Conservation (phyloP, 1,139 yeast genomes). For the Blastobotrys apis region DNA sequence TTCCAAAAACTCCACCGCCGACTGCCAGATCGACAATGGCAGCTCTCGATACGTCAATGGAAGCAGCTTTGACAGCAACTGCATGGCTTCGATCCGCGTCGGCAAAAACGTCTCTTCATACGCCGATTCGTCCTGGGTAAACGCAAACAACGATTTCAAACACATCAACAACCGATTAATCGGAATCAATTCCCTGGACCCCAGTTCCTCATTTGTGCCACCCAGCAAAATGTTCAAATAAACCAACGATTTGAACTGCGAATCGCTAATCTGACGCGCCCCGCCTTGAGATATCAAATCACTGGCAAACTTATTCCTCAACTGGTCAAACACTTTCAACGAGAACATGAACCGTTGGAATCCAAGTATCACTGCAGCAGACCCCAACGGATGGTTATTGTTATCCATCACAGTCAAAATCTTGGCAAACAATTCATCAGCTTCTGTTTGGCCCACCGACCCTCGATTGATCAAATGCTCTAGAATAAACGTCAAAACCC, state of each 20-base stretch:
- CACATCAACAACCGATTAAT: constrained; percentile 47
- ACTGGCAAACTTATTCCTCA: constrained; percentile 61
- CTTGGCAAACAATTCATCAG: constrained; percentile 15
- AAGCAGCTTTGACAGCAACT: constrained; percentile 45
- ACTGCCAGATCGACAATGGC: constrained; percentile 26
- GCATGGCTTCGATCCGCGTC: constrained; percentile 50
- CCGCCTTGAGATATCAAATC: constrained; percentile 43
- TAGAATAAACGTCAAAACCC: constrained; percentile 17
- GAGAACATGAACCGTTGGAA: constrained; percentile 16
- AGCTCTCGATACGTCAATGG: constrained; percentile 27
- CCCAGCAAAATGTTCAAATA: constrained; percentile 49
- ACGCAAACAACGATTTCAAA: constrained; percentile 46
- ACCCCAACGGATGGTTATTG: constrained; percentile 16
- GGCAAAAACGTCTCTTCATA: constrained; percentile 51
- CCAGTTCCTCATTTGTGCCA: constrained; percentile 25
- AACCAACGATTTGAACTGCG: constrained; percentile 41
- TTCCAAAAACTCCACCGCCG: constrained; percentile 22
- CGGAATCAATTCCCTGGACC: constrained; percentile 19
- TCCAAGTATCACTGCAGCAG: constrained; percentile 20
- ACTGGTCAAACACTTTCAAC: constrained; percentile 37
- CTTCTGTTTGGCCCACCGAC: constrained; percentile 13
- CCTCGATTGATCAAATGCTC: constrained; percentile 16
- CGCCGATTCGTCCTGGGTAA: constrained; percentile 61
- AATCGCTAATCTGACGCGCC: background rate
- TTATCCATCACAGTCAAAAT: constrained; percentile 9